Evolutionary conservation across 1,284 basidiomycete species (phyloP), one percentile per base, ranked within the genome.

Genomic region (Rhizoctonia solani): DNA sequence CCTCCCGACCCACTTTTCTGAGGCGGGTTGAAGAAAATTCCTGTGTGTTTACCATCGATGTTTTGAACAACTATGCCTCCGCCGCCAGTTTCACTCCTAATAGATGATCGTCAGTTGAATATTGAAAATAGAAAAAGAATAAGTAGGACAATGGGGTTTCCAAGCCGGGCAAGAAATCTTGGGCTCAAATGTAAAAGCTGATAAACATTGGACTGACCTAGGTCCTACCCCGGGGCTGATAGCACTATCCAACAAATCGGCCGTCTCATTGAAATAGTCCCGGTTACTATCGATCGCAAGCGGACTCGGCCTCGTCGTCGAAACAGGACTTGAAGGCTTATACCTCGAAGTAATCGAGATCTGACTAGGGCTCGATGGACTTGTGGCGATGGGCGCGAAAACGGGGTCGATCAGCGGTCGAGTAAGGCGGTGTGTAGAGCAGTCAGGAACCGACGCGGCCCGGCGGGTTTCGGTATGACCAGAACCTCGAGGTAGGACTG

Each of bases 11-110:
- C 46, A 47, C 25, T 41, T 56, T 41, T 74, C n/a, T n/a, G n/a
- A n/a, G n/a, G n/a, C 5, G 96, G 96, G 72, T 95, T 90, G 78
- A 99, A 99, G 79, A 95, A 93, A 71, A 99, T 95, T 4, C 94
- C 95, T 21, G 93, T 87, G 0, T 94, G 92, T 70, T 94, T 87
- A 0, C 96, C 96, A 74, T 97, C 93, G 0, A 93, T 92, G 74
- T 88, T 92, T 71, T 95, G 93, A 56, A 99, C 89, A 47, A 98
- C 84, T 21, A 98, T 83, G 0, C 96, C 96, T n/a, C n/a, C n/a
- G n/a, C n/a, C n/a, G n/a, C n/a, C n/a, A n/a, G n/a, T n/a, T n/a
- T n/a, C n/a, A n/a, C n/a, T n/a, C n/a, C n/a, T n/a, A n/a, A n/a
- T n/a, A n/a, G n/a, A n/a, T n/a, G n/a, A n/a, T n/a, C n/a, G n/a